These are phyloP conservation scores for Yamadazyma diospyri DNA, from an alignment of 1,139 yeast species.

Conservation along the genomic window DNA sequence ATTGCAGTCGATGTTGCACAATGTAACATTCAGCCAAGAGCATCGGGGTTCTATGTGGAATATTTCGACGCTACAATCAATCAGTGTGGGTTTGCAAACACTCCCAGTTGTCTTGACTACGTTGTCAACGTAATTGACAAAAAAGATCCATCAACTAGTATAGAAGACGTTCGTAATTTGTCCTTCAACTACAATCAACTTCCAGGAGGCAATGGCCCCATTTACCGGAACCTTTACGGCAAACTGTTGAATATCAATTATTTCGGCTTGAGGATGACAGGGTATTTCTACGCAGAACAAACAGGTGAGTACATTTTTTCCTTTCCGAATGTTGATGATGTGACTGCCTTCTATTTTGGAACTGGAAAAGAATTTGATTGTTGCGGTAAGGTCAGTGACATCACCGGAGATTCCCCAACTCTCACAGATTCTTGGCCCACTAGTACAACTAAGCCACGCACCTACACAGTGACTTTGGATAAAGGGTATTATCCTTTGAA, in stretches of 20 bases:
- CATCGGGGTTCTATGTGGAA: neutral
- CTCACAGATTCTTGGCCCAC: neutral
- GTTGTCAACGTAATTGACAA: neutral
- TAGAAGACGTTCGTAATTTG: neutral
- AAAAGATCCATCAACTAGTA: neutral
- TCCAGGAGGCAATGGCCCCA: neutral
- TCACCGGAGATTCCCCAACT: neutral
- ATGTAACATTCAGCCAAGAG: too few relatives aligned
- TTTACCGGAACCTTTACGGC: neutral
- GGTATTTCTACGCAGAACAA: neutral
- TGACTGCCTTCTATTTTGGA: neutral
- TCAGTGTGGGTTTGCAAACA: neutral
- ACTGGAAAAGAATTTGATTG: neutral
- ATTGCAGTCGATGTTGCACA: too few relatives aligned
- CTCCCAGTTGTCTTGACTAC: neutral
- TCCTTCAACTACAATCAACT: neutral
- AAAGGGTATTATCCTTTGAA: conserved; percentile 1
- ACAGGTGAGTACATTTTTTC: neutral
- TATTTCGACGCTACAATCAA: neutral
- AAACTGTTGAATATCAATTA: neutral
- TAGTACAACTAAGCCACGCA: neutral
- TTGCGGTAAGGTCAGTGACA: neutral
- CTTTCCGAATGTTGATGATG: neutral
- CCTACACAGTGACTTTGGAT: neutral
- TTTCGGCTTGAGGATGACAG: conserved; percentile 1